Base-by-base conservation (phyloP, 2,329 filamentous ascomycete species). In the Fusarium beomiforme region DNA sequence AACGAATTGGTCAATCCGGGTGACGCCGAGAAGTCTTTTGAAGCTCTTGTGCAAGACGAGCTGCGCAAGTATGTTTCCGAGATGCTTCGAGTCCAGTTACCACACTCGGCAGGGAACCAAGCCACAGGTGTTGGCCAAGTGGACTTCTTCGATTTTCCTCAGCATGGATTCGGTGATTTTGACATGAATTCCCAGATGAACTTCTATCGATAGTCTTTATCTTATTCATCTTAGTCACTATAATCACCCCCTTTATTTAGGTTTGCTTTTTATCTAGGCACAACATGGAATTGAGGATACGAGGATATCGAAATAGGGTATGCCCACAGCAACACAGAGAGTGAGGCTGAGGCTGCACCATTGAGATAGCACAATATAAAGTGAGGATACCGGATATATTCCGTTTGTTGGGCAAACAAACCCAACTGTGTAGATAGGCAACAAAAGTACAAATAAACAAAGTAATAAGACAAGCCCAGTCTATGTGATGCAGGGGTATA, bases 401-500 rank as follows among this genome's bases (percentile, higher is more conserved):
- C 21, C 17, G 9, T 33, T 56, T 11, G 6, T 34, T n/a, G 17
- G 10, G 37, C 11, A 39, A 50, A 34, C 47, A 29, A 62, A 50
- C 46, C 39, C 31, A 54, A 50, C 49, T 39, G 26, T 23, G 43
- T 39, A 43, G 31, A 50, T 31, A 19, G 41, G 26, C 46, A 44
- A 29, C 43, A 29, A 62, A 50, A 44, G 16, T 56, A 57, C 34
- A 67, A 17, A 50, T 12, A 53, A 59, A 44, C 24, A 69, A 53
- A 69, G 17, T 19, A 34, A 39, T 59, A 66, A 53, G 29, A 46
- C 26, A 63, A 59, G 46, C 41, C 34, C 33, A 44, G 41, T 64
- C 70, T 74, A 72, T 73, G 43, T 29, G 29, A 59, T 56, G 54
- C 46, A 71, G 54, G 60, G 74, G 72, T 76, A 76, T 74, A 69